These are phyloP conservation scores for Actinomucor elegans DNA, from an alignment of 371 early-diverging fungal species.

Conservation along the genomic window DNA sequence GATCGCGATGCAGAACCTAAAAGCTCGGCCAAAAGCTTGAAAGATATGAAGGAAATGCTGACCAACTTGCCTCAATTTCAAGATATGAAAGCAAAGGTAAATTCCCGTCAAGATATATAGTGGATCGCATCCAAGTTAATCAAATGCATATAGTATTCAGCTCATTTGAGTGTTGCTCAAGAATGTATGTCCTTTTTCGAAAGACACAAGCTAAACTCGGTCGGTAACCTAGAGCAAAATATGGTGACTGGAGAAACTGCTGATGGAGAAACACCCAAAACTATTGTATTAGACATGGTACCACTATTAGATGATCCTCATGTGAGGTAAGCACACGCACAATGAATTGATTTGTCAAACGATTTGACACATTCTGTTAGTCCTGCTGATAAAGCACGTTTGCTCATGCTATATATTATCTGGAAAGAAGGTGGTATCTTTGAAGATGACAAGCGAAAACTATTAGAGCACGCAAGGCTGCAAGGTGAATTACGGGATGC, in stretches of 20 bases:
- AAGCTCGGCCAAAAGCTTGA: constrained; percentile 68
- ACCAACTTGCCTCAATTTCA: constrained; percentile 92
- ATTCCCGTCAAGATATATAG: no score
- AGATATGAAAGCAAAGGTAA: constrained; percentile 87
- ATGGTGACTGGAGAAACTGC: constrained; percentile 88
- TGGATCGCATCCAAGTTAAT: no score
- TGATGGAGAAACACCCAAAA: constrained; percentile 77
- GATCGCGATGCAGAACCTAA: constrained; percentile 32
- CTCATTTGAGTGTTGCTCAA: constrained; percentile 91
- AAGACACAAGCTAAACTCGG: constrained; percentile 65
- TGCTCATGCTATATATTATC: constrained; percentile 85
- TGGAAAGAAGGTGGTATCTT: constrained; percentile 65
- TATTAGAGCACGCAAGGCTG: constrained; percentile 77
- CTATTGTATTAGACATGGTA: constrained; percentile 85
- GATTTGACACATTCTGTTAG: no score
- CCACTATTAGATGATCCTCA: constrained; percentile 76
- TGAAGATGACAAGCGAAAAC: constrained; percentile 70
- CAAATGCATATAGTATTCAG: no score
- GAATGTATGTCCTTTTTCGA: constrained; percentile 87
- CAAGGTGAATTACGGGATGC: constrained; percentile 67
- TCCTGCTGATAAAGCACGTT: constrained; percentile 79
- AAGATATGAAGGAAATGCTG: constrained; percentile 89
- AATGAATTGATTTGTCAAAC: no score
- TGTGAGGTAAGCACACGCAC: constrained; percentile 33
- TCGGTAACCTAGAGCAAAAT: constrained; percentile 88